Conservation (phyloP, 2,329 filamentous ascomycete genomes). For the Ceratocystis huliohia region DNA sequence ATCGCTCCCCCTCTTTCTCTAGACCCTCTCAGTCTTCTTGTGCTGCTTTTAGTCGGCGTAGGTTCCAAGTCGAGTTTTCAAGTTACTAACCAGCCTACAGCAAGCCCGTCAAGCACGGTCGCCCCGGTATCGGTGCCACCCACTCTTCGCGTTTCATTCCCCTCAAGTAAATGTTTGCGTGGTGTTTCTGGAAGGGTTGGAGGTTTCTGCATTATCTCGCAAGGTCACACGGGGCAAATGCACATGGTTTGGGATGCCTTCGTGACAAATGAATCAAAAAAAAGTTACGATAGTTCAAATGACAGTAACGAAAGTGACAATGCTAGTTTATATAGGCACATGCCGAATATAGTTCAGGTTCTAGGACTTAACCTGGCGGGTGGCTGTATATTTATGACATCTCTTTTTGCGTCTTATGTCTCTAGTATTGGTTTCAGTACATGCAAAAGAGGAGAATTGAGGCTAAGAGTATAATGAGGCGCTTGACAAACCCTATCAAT, state of each 20-base stretch:
- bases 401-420: not conserved
- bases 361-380: not conserved
- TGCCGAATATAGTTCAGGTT: slow-evolving; percentile 14
- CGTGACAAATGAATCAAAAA: slow-evolving; percentile 22
- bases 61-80: not conserved
- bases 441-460: not conserved
- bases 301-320: slow-evolving; percentile 17
- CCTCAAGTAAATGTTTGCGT: slow-evolving; percentile 63
- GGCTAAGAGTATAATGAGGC: not conserved
- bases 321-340: slow-evolving; percentile 17
- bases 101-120: slow-evolving; percentile 99
- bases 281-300: slow-evolving; percentile 20
- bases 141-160: slow-evolving; percentile 99
- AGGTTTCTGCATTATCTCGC: slow-evolving; percentile 38
- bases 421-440: not conserved
- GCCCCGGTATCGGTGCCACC: slow-evolving; percentile 99
- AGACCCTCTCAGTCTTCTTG: not conserved
- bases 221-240: slow-evolving; percentile 19
- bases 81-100: slow-evolving; percentile 46
- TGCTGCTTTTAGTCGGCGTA: not conserved
- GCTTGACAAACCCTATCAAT: not conserved
- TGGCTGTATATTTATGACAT: not conserved
- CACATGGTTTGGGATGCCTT: slow-evolving; percentile 20
- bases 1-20: not conserved
- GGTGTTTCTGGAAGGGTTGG: slow-evolving; percentile 25